Conservation (phyloP, 1,284 basidiomycete species). For the Ustilago bromivora region DNA sequence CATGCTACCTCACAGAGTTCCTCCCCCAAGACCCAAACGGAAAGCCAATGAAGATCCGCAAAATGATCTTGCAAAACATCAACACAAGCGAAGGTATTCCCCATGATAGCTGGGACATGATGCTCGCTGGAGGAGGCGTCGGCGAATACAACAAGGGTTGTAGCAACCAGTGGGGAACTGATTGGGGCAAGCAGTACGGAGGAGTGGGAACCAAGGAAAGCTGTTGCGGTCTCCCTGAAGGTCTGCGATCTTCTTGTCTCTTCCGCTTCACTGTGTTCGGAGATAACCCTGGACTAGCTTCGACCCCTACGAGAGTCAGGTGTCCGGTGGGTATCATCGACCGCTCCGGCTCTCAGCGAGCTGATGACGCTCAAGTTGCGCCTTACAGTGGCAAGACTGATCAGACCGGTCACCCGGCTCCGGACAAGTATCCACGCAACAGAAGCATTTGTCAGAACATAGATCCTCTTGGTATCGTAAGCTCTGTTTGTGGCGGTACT, state of each 20-base stretch:
- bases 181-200: conserved; percentile 31
- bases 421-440: conserved; percentile 39
- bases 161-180: conserved; percentile 27
- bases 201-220: conserved; percentile 27
- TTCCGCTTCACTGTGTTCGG: conserved; percentile 33
- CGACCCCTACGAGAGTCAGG: conserved; percentile 29
- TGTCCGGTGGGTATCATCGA: conserved; percentile 40
- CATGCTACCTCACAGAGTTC: conserved; percentile 36
- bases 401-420: conserved; percentile 30
- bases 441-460: conserved; percentile 31
- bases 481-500: conserved; percentile 33
- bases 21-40: conserved; percentile 22
- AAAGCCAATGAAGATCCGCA: conserved; percentile 34
- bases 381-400: conserved; percentile 31
- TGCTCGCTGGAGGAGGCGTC: conserved; percentile 38
- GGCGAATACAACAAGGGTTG: conserved; percentile 38
- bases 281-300: conserved; percentile 24
- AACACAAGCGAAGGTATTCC: conserved; percentile 29
- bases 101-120: conserved; percentile 35
- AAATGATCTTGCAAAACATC: conserved; percentile 48
- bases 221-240: conserved; percentile 33
- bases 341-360: conserved; percentile 32
- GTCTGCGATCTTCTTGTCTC: conserved; percentile 33
- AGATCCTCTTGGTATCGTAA: conserved; percentile 41
- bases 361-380: conserved; percentile 23